phyloP scores from a whole-genome alignment of 768 basidiomycete genomes.

The Mycena filopes region DNA sequence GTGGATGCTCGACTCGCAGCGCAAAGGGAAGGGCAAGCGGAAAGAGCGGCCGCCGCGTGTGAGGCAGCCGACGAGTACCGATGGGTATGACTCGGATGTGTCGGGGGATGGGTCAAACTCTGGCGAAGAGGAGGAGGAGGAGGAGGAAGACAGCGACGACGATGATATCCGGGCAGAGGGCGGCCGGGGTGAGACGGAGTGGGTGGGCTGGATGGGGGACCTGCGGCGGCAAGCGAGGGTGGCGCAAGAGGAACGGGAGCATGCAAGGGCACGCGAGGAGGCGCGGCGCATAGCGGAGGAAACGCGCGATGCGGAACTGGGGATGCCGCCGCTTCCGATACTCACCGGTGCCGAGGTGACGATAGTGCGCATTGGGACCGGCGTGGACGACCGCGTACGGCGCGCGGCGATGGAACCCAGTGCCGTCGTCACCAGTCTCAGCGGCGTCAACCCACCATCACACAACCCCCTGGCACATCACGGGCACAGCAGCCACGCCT shows the following conservation, averaged over 20 bases:
- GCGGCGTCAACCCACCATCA: constrained; percentile 28
- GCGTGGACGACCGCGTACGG: constrained; percentile 34
- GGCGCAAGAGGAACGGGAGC: constrained; percentile 40
- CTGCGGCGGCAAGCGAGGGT: constrained; percentile 51
- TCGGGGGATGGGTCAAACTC: constrained; percentile 27
- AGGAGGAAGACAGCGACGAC: constrained; percentile 49
- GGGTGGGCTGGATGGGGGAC: constrained; percentile 75
- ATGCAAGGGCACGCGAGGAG: constrained; percentile 8
- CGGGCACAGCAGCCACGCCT: not conserved
- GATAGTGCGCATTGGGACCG: constrained; percentile 28
- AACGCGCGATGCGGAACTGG: constrained; percentile 29
- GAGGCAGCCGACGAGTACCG: constrained; percentile 33
- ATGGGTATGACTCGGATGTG: constrained; percentile 32
- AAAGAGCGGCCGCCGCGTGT: not conserved
- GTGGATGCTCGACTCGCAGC: not conserved
- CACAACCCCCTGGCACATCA: not conserved
- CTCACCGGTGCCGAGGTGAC: constrained; percentile 14
- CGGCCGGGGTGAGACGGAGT: constrained; percentile 63
- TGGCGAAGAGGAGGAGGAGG: constrained; percentile 46
- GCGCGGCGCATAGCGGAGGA: constrained; percentile 32
- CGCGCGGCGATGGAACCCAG: constrained; percentile 43
- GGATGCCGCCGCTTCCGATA: not conserved
- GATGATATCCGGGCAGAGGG: not conserved
- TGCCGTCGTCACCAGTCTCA: constrained; percentile 40
- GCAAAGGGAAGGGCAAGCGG: not conserved